Base-by-base conservation (phyloP, 1,284 basidiomycete genomes). In the Trichosporon sp. region DNA sequence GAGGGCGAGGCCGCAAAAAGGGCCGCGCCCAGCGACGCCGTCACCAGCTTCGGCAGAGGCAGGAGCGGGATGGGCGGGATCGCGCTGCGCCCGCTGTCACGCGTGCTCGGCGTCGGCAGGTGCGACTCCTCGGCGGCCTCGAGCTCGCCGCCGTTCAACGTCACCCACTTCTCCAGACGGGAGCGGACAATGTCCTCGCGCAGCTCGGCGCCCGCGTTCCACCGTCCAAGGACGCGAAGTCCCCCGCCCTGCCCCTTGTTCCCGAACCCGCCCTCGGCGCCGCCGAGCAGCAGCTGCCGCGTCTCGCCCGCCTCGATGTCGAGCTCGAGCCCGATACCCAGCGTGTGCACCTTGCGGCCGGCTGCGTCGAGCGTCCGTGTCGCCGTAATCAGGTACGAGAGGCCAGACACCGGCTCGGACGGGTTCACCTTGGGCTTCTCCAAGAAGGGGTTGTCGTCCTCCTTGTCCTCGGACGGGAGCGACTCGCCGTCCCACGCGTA, bases 401-500 rank as follows among this genome's bases (percentile, higher is more conserved):
- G 53, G 0, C 78, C 78, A 1, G 70, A 65, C 1, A 73, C 67
- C 4, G 66, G 42, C 13, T 53, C 53, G 2, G 47, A 5, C 4
- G 42, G 25, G 42, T 53, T 29, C 9, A 47, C 27, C 15, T 63
- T 47, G 15, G 66, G 44, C 42, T 65, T 38, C 31, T 75, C 77
- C 2, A 73, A 32, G 70, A 75, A 75, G 0, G 75, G 75, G 42
- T 73, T 69, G 27, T 60, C 56, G 64, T 70, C 72, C 66, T 74
- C 72, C n/a, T 72, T 72, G 27, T 70, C 66, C 23, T 78, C 76
- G 25, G 68, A 69, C 1, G 76, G 73, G 9, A 80, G 66, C 1
- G 60, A 35, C 38, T 74, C 65, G 0, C 81, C 81, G 64, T 83
- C 78, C 83, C 83, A 84, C 27, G 74, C 71, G 80, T 81, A 84